Percentiles rank a stretch among this genome's conserved stretches.
Evolutionary conservation across 371 early-diverging fungal species (phyloP).

Genomic region (Fennellomyces sp.): DNA sequence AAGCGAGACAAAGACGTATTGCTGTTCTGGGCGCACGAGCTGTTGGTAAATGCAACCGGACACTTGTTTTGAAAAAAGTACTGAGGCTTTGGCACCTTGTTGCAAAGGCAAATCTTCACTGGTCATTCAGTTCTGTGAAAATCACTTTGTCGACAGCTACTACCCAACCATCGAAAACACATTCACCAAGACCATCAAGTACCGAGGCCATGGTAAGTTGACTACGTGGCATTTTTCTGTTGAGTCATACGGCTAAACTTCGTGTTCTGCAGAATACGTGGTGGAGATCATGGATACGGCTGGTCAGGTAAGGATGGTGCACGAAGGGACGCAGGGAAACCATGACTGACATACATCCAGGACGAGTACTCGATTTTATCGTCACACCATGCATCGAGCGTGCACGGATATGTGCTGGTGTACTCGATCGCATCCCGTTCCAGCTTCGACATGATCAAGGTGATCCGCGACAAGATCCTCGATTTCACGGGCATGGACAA

Average conservation of each 20-base stretch:
- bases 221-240: neutral
- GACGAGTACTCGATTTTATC: conserved; percentile 95
- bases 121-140: conserved; percentile 92
- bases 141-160: conserved; percentile 91
- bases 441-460: conserved; percentile 88
- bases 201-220: conserved; percentile 65
- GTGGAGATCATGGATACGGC: conserved; percentile 96
- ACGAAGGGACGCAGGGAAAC: neutral
- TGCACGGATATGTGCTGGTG: conserved; percentile 94
- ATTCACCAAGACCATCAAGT: conserved; percentile 84
- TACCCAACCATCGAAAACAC: conserved; percentile 95
- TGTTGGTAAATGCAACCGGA: conserved; percentile 66
- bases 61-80: neutral
- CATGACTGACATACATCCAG: conserved; percentile 30
- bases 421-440: conserved; percentile 88
- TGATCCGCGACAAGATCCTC: conserved; percentile 94
- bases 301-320: conserved; percentile 82
- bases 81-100: neutral
- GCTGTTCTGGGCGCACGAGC: conserved; percentile 84
- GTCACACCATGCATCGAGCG: conserved; percentile 86
- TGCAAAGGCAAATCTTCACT: conserved; percentile 84
- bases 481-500: conserved; percentile 90
- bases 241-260: neutral
- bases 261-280: conserved; percentile 64
- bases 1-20: conserved; percentile 64